These are phyloP conservation scores for Trematosphaeria pertusa DNA, from an alignment of 2,329 filamentous ascomycete genomes.

Conservation along the genomic window DNA sequence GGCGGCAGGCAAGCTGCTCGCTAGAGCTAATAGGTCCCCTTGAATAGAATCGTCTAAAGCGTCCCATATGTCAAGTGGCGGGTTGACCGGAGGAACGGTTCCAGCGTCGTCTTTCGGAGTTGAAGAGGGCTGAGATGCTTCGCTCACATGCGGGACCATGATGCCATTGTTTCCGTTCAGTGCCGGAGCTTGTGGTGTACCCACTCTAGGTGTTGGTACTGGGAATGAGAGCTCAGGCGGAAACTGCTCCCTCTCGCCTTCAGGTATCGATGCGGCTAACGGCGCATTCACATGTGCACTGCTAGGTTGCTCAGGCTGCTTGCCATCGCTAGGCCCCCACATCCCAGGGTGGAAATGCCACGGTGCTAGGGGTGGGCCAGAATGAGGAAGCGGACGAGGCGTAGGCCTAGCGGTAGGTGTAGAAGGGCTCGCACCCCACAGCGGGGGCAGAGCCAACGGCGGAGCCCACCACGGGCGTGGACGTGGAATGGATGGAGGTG, in stretches of 20 bases:
- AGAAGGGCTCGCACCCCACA: no score
- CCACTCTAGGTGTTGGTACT: not conserved
- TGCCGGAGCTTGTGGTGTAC: not conserved
- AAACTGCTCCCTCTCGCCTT: not conserved
- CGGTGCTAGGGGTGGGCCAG: no score
- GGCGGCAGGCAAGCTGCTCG: not conserved
- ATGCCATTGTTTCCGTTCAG: not conserved
- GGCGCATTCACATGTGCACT: no score
- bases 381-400: no score
- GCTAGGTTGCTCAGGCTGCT: no score
- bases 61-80: no score
- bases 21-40: not conserved
- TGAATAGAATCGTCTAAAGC: not conserved
- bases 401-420: no score
- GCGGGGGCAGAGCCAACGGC: no score
- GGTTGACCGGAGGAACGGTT: not conserved
- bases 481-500: no score
- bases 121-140: not conserved
- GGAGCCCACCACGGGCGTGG: no score
- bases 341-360: no score
- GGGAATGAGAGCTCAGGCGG: not conserved
- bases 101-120: conserved; percentile 1
- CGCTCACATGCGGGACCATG: not conserved
- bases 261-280: not conserved
- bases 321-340: no score